phyloP scores from a whole-genome alignment of 495 filamentous ascomycete species.

The Xylaria palmicola region DNA sequence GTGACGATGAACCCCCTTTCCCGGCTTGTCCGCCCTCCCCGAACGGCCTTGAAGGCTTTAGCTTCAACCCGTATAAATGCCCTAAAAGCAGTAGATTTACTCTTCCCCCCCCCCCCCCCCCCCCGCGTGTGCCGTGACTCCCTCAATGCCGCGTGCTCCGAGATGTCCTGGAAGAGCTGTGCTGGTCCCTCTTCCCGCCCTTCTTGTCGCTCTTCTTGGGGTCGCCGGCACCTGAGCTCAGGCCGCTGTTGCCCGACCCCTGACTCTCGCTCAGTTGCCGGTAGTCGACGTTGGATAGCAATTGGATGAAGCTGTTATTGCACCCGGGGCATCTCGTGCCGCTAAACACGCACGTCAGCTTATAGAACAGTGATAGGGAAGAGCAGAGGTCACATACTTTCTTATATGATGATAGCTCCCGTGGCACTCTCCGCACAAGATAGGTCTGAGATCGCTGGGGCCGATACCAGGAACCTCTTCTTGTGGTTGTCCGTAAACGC shows the following conservation, averaged over 20 bases:
- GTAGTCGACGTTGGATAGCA: slow-evolving; percentile 5
- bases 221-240: not conserved
- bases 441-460: not conserved
- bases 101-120: no score
- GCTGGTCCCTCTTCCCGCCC: slow-evolving; percentile 1
- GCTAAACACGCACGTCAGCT: not conserved
- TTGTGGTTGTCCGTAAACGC: not conserved
- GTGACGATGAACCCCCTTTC: not conserved
- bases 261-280: not conserved
- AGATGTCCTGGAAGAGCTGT: not conserved
- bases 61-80: not conserved
- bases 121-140: not conserved
- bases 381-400: not conserved
- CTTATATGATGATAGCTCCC: slow-evolving; percentile 4
- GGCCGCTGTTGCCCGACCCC: not conserved
- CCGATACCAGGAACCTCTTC: slow-evolving; percentile 8
- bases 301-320: slow-evolving; percentile 8
- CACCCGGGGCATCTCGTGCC: slow-evolving; percentile 4
- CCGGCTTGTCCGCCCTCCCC: no score
- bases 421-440: slow-evolving; percentile 7
- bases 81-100: no score
- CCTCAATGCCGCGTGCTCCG: not conserved
- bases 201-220: slow-evolving; percentile 5
- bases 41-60: not conserved
- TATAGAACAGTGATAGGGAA: not conserved